Evolutionary conservation across 805 yeast species (phyloP).

Genomic region (Saturnispora galanensis): DNA sequence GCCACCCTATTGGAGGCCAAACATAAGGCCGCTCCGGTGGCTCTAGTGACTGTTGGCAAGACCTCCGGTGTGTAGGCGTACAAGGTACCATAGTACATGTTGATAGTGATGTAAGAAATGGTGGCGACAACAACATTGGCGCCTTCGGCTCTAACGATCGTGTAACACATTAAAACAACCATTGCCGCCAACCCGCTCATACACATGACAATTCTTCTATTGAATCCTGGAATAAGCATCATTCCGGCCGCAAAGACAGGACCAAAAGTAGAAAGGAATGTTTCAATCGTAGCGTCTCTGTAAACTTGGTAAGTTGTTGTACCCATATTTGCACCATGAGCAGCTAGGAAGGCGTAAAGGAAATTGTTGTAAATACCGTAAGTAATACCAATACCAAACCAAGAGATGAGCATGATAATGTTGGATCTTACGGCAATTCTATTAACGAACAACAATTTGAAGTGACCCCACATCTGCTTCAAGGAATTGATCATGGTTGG

Average conservation of each 20-base stretch:
- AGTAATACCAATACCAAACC: conserved; percentile 52
- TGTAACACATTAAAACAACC: conserved; percentile 51
- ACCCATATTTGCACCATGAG: conserved; percentile 41
- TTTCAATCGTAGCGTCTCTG: conserved; percentile 40
- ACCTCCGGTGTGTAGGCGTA: conserved; percentile 63
- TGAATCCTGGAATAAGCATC: conserved; percentile 28
- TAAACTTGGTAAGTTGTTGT: conserved; percentile 31
- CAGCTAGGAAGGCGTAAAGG: conserved; percentile 40
- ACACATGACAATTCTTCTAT: conserved; percentile 49
- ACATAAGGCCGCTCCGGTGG: conserved; percentile 53
- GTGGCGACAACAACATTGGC: conserved; percentile 43
- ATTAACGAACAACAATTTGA: conserved; percentile 38
- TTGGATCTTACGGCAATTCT: conserved; percentile 35
- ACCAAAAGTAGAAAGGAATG: conserved; percentile 39
- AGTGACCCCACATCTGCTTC: conserved; percentile 27
- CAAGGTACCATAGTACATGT: conserved; percentile 46
- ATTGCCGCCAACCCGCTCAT: conserved; percentile 45
- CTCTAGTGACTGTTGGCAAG: conserved; percentile 42
- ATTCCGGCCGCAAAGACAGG: conserved; percentile 42
- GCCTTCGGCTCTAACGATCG: conserved; percentile 46
- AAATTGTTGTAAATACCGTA: conserved; percentile 48
- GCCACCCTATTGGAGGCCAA: conserved; percentile 44
- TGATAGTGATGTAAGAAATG: conserved; percentile 38
- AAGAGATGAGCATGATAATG: conserved; percentile 36
- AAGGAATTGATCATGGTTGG: conserved; percentile 13